Base-by-base conservation (phyloP, 495 filamentous ascomycete genomes). In the Sporormia fimetaria region DNA sequence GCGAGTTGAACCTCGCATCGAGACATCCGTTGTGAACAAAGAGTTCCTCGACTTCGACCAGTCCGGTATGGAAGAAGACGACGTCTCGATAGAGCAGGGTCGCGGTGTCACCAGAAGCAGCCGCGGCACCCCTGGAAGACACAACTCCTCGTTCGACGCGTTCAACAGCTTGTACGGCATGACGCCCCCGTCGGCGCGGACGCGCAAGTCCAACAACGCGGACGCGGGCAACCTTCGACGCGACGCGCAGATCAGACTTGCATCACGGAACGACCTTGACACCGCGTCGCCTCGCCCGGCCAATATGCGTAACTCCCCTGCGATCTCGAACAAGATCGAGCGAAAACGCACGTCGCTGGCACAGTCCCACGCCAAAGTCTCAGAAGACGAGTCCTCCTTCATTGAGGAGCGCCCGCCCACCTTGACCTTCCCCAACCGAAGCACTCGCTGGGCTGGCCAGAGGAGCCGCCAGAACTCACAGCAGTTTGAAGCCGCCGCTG, bases 361-460 rank as follows among this genome's bases (percentile, higher is more conserved):
- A 6, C 64, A 73, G 15, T 66, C 71, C 60, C 72, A 78, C 42
- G 69, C 70, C 8, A 70, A 65, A 47, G 67, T 71, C 7, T 69
- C 71, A 23, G 63, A 63, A 41, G 74, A 78, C 47, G 72, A 75
- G 29, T 65, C 65, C 2, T 74, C 72, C 17, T 60, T 67, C 21
- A 37, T 70, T 20, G 69, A 73, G 27, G 70, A 73, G 34, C 59
- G 69, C 23, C 74, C 74, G 11, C 57, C 67, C 5, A 69, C 63
- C 20, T 49, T 65, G 20, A 56, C 61, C 0, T 54, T 61, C n/a
- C 70, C 66, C 20, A 42, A 66, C 16, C 69, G 67, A 38, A 68
- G 60, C 37, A 75, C 75, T 29, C 71, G 76, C 40, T 81, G 79
- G 56, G 63, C 60, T 21, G 65, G 60, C 27, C 29, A 45, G n/a